A percentile compares a stretch with the other conserved stretches of the same genome.
Conservation (phyloP, 2,329 filamentous ascomycete genomes). For the Talaromyces funiculosus region DNA sequence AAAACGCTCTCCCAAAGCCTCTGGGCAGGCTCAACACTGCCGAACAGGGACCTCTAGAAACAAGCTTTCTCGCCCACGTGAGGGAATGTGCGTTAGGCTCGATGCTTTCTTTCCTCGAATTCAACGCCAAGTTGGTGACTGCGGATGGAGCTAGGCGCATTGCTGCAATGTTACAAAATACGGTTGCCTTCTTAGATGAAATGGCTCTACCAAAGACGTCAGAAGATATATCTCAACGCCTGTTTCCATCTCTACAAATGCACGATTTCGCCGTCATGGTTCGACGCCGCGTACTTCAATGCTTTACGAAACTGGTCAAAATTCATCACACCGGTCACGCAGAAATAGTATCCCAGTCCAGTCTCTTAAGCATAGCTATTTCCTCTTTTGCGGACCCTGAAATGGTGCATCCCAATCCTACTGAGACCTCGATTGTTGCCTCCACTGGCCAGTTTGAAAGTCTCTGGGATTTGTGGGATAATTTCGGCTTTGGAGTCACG, state of each 20-base stretch:
- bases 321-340: constrained; percentile 78
- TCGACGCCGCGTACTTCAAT: constrained; percentile 85
- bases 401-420: constrained; percentile 60
- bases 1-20: constrained; percentile 91
- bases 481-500: constrained; percentile 89
- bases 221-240: constrained; percentile 77
- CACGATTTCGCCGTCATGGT: constrained; percentile 92
- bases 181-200: constrained; percentile 79
- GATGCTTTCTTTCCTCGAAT: constrained; percentile 85
- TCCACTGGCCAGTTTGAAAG: constrained; percentile 86
- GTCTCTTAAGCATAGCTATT: constrained; percentile 80
- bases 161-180: constrained; percentile 91
- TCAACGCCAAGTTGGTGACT: constrained; percentile 85
- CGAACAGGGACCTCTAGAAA: constrained; percentile 76
- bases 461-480: constrained; percentile 92
- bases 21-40: constrained; percentile 86
- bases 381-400: constrained; percentile 92
- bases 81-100: constrained; percentile 90
- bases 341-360: constrained; percentile 84
- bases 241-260: constrained; percentile 80
- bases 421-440: constrained; percentile 87
- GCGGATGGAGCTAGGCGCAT: constrained; percentile 91
- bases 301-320: constrained; percentile 85
- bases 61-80: constrained; percentile 89
- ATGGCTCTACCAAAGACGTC: constrained; percentile 76